phyloP scores from a whole-genome alignment of 345 rosid species.

The Citrus mangshanensis region DNA sequence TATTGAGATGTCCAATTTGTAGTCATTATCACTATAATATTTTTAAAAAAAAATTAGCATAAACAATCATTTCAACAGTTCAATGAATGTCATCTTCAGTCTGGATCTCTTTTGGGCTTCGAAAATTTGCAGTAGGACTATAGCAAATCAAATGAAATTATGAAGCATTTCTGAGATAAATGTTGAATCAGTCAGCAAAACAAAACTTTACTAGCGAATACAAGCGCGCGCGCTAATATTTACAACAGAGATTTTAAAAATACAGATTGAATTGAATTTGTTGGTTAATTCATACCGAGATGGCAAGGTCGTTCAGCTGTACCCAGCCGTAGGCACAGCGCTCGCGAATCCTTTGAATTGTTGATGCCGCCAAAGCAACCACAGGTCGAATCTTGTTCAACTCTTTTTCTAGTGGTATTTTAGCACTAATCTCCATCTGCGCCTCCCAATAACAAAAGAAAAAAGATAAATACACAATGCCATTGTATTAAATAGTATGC shows the following conservation, averaged over 20 bases:
- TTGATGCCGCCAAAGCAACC: constrained; percentile 55
- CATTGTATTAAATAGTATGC: background rate
- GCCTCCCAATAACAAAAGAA: background rate
- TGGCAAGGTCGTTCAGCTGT: constrained; percentile 42
- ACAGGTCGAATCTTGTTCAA: constrained; percentile 48
- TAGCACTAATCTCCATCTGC: constrained; percentile 58
- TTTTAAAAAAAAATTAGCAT: background rate
- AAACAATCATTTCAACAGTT: background rate
- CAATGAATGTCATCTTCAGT: background rate
- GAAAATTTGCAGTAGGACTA: background rate
- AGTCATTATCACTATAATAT: too few relatives aligned
- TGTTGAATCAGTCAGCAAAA: background rate
- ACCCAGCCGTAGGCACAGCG: constrained; percentile 91
- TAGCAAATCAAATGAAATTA: background rate
- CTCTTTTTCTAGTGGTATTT: constrained; percentile 57
- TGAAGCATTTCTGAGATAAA: background rate
- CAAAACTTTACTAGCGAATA: background rate
- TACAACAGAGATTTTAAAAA: background rate
- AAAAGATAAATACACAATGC: background rate
- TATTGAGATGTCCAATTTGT: too few relatives aligned
- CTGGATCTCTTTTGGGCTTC: background rate
- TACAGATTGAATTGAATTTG: too few relatives aligned
- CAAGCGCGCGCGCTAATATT: background rate
- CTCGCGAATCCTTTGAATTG: constrained; percentile 50
- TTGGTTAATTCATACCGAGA: constrained; percentile 12